phyloP scores from a whole-genome alignment of 495 filamentous ascomycete species.

The Xylaria palmicola region DNA sequence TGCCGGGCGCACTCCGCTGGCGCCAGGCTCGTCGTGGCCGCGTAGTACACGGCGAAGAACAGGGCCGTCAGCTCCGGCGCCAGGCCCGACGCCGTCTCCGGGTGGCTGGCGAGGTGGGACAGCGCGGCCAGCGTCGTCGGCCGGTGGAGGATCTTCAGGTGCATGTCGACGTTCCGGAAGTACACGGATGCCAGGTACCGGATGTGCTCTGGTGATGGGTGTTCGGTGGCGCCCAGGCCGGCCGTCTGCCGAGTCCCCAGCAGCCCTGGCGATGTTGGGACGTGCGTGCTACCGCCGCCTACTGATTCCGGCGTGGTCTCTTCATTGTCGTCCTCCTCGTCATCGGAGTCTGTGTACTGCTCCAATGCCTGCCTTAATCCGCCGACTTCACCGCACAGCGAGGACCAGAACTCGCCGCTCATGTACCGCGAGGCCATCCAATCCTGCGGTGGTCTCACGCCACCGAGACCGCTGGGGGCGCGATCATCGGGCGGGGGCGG shows the following conservation, averaged over 20 bases:
- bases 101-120: constrained; percentile 34
- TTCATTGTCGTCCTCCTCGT: constrained; percentile 37
- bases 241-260: constrained; percentile 45
- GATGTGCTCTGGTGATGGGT: constrained; percentile 62
- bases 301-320: constrained; percentile 45
- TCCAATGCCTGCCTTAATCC: constrained; percentile 39
- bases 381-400: constrained; percentile 66
- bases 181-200: constrained; percentile 56
- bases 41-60: constrained; percentile 63
- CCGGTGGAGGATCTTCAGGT: constrained; percentile 52
- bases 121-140: constrained; percentile 44
- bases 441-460: constrained; percentile 20
- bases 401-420: constrained; percentile 76
- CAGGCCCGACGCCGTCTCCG: constrained; percentile 29
- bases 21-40: constrained; percentile 54
- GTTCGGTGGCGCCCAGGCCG: constrained; percentile 16
- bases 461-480: constrained; percentile 23
- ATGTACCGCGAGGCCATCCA: constrained; percentile 57
- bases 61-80: constrained; percentile 47
- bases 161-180: constrained; percentile 55
- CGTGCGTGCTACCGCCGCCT: constrained; percentile 48
- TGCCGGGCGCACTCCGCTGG: constrained; percentile 37
- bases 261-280: constrained; percentile 50
- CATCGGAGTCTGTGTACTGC: constrained; percentile 46
- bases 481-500: constrained; percentile 45